Conservation (phyloP, 2,329 filamentous ascomycete genomes). For the Phialocephala sp. region DNA sequence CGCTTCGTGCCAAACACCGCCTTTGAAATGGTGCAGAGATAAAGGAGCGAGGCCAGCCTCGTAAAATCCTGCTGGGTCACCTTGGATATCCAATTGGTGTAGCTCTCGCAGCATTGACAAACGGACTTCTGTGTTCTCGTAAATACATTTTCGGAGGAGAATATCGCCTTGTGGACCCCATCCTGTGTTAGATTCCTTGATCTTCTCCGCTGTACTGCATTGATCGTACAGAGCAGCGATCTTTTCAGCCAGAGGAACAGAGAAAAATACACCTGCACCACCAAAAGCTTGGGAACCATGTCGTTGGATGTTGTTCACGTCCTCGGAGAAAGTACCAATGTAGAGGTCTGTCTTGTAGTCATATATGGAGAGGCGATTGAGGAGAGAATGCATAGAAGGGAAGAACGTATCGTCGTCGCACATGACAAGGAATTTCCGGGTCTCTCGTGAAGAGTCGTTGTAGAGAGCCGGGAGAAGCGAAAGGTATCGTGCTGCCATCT, state of each 20-base stretch:
- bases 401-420: slow-evolving; percentile 45
- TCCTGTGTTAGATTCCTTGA: slow-evolving; percentile 60
- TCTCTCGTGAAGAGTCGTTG: slow-evolving; percentile 53
- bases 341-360: slow-evolving; percentile 38
- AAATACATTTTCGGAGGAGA: slow-evolving; percentile 41
- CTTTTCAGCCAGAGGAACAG: slow-evolving; percentile 50
- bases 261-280: slow-evolving; percentile 43
- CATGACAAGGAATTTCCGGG: slow-evolving; percentile 49
- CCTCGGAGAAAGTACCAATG: slow-evolving; percentile 43
- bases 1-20: slow-evolving; percentile 58
- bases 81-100: slow-evolving; percentile 41
- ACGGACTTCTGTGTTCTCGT: slow-evolving; percentile 41
- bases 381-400: slow-evolving; percentile 41
- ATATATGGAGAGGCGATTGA: slow-evolving; percentile 34
- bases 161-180: slow-evolving; percentile 55
- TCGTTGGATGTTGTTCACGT: slow-evolving; percentile 40
- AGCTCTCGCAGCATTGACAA: slow-evolving; percentile 40
- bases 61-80: slow-evolving; percentile 42
- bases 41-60: slow-evolving; percentile 39
- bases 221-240: slow-evolving; percentile 52
- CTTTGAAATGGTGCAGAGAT: slow-evolving; percentile 45
- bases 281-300: slow-evolving; percentile 44
- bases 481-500: slow-evolving; percentile 65
- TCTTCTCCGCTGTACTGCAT: slow-evolving; percentile 56
- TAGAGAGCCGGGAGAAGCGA: slow-evolving; percentile 60